Conservation (phyloP, 2,329 filamentous ascomycete genomes). For the Diaporthe destruens region DNA sequence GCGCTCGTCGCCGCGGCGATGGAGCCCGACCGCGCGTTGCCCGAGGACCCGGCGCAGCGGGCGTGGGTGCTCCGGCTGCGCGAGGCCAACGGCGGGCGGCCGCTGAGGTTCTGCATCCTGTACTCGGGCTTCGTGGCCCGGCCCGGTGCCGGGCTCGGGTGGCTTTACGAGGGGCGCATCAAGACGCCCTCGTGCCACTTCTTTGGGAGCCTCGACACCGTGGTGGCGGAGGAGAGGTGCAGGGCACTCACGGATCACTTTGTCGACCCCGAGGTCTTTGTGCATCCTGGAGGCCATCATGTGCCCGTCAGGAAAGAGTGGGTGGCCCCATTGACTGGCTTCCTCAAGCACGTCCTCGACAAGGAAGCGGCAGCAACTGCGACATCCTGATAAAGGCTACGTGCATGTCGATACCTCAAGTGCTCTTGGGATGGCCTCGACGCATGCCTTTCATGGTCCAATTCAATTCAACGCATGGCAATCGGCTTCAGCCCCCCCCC, state of each 20-base stretch:
- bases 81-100: slow-evolving; percentile 59
- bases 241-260: slow-evolving; percentile 65
- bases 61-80: slow-evolving; percentile 65
- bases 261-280: slow-evolving; percentile 59
- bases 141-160: slow-evolving; percentile 64
- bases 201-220: slow-evolving; percentile 71
- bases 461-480: not conserved
- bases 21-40: slow-evolving; percentile 60
- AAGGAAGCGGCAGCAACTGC: slow-evolving; percentile 13
- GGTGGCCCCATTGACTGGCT: slow-evolving; percentile 81
- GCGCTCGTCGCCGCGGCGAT: slow-evolving; percentile 80
- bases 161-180: slow-evolving; percentile 75
- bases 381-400: not conserved
- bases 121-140: slow-evolving; percentile 83
- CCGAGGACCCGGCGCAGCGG: slow-evolving; percentile 37
- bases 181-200: slow-evolving; percentile 74
- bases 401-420: no score
- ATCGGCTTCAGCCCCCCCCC: not conserved
- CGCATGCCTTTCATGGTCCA: not conserved
- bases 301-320: slow-evolving; percentile 87
- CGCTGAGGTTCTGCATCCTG: slow-evolving; percentile 76
- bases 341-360: slow-evolving; percentile 63
- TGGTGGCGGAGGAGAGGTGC: slow-evolving; percentile 68
- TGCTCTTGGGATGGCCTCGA: not conserved
- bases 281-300: slow-evolving; percentile 92